Conservation (phyloP, 306 rosid species). For the Citrullus mucosospermus region DNA sequence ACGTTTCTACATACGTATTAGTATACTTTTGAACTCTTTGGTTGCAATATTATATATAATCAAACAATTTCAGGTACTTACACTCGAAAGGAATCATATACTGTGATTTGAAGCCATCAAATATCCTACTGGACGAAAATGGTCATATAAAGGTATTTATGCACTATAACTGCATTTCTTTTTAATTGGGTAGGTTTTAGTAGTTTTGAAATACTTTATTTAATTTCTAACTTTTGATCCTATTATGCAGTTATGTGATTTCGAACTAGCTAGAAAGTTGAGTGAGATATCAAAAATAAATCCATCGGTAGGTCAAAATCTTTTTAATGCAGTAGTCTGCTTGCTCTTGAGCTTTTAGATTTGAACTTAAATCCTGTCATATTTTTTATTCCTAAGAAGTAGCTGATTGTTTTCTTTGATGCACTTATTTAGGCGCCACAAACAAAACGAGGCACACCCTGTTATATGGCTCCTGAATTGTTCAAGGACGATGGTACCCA, state of each 20-base stretch:
- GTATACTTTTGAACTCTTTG: constrained; percentile 17
- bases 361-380: background rate
- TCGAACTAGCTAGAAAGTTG: constrained; percentile 85
- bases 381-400: background rate
- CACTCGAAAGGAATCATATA: constrained; percentile 88
- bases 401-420: constrained; percentile 17
- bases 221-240: background rate
- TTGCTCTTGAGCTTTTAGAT: background rate
- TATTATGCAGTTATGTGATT: constrained; percentile 81
- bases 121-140: constrained; percentile 80
- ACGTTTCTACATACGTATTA: constrained; percentile 1
- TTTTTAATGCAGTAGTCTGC: background rate
- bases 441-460: constrained; percentile 95
- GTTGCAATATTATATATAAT: constrained; percentile 5
- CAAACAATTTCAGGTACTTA: constrained; percentile 43
- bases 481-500: constrained; percentile 92
- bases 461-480: constrained; percentile 98
- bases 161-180: background rate
- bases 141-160: constrained; percentile 64
- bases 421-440: constrained; percentile 56
- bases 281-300: constrained; percentile 66
- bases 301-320: constrained; percentile 50
- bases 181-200: background rate
- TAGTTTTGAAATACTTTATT: background rate
- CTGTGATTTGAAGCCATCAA: constrained; percentile 94